Conservation (phyloP, 495 filamentous ascomycete genomes). For the Terfezia claveryi region DNA sequence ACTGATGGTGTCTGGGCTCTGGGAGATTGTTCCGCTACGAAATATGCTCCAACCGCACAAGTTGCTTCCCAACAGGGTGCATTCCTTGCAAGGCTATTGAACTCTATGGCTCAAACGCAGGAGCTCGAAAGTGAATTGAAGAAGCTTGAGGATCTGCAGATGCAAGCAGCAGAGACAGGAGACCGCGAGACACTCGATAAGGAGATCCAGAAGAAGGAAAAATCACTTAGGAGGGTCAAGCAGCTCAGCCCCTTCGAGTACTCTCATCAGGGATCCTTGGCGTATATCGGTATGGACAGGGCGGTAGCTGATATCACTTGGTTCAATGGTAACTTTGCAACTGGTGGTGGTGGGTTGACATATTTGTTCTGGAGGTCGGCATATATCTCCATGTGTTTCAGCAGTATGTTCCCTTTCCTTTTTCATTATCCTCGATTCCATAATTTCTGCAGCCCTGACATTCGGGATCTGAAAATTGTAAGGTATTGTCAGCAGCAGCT, state of each 20-base stretch:
- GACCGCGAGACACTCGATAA: conserved; percentile 34
- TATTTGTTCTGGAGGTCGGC: conserved; percentile 90
- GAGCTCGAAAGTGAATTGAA: conserved; percentile 50
- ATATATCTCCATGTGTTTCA: conserved; percentile 99
- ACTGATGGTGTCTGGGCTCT: conserved; percentile 85
- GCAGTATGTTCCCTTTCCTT: conserved; percentile 41
- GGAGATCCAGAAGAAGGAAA: conserved; percentile 67
- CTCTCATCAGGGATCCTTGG: conserved; percentile 84
- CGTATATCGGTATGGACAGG: conserved; percentile 95
- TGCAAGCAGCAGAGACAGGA: conserved; percentile 26
- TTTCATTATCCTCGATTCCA: neutral
- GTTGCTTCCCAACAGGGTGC: conserved; percentile 42
- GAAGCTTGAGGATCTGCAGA: conserved; percentile 33
- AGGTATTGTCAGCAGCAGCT: neutral
- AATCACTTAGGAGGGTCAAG: conserved; percentile 69
- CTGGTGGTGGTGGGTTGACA: conserved; percentile 19
- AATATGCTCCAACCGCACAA: conserved; percentile 94
- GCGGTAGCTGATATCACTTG: conserved; percentile 95
- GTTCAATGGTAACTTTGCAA: conserved; percentile 62
- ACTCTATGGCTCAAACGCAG: conserved; percentile 88
- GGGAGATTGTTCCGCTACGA: conserved; percentile 74
- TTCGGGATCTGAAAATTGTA: neutral
- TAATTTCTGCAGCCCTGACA: neutral
- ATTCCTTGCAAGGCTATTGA: conserved; percentile 89
- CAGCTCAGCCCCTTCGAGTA: conserved; percentile 94